These are phyloP conservation scores for Penicillium sp. DNA, from an alignment of 2,329 filamentous ascomycete species.

Conservation along the genomic window DNA sequence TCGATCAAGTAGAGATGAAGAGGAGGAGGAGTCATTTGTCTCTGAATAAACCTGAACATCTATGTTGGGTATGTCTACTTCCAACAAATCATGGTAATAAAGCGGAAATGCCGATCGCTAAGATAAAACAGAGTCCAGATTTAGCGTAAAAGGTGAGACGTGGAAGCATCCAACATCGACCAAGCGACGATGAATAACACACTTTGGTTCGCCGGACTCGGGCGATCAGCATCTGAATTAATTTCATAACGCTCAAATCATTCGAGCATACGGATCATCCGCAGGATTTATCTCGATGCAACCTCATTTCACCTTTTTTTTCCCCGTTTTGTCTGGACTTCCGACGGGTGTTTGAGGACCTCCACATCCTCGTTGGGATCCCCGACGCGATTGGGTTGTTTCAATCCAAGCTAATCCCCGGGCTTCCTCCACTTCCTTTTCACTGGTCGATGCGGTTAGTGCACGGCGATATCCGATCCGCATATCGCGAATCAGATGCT, in stretches of 20 bases:
- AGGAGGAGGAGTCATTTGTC: slow-evolving; percentile 14
- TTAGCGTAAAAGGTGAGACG: slow-evolving; percentile 3
- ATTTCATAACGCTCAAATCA: slow-evolving; percentile 12
- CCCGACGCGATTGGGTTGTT: not conserved
- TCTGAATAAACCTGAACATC: not conserved
- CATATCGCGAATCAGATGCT: slow-evolving; percentile 24
- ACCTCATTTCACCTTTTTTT: slow-evolving; percentile 9
- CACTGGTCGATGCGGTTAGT: not conserved
- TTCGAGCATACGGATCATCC: slow-evolving; percentile 13
- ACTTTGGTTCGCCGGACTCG: slow-evolving; percentile 9
- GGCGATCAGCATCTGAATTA: slow-evolving; percentile 14
- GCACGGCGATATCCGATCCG: slow-evolving; percentile 19
- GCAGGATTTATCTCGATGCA: slow-evolving; percentile 16
- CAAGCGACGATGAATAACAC: not conserved
- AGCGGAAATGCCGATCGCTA: not conserved
- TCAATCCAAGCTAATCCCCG: not conserved
- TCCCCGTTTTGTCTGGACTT: not conserved
- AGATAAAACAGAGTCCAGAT: not conserved
- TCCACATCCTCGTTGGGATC: not conserved
- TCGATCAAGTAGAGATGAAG: slow-evolving; percentile 1
- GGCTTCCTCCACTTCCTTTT: not conserved
- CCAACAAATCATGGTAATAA: not conserved
- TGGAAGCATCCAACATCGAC: slow-evolving; percentile 1
- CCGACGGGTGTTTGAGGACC: slow-evolving; percentile 8
- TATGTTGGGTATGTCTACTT: not conserved